phyloP scores from a whole-genome alignment of 345 rosid species.

The Nephelium lappaceum region DNA sequence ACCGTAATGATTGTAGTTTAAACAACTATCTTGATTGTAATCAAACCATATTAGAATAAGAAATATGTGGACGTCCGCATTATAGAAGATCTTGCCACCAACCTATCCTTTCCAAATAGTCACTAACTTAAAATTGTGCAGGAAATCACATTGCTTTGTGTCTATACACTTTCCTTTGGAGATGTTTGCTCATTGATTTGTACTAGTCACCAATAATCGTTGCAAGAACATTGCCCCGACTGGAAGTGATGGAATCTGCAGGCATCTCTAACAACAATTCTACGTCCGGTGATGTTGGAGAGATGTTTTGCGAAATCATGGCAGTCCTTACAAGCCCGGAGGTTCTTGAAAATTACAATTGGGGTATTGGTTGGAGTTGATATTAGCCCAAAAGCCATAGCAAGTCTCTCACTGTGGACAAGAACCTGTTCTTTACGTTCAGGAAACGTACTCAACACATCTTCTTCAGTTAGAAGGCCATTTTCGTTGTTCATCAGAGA shows the following conservation, averaged over 20 bases:
- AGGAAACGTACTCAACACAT: conserved; percentile 39
- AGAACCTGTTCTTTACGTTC: conserved; percentile 62
- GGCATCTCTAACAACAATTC: conserved; percentile 62
- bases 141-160: background rate
- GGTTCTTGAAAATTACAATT: conserved; percentile 70
- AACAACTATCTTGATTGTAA: too few species aligned
- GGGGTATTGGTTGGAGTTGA: conserved; percentile 47
- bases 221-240: conserved; percentile 69
- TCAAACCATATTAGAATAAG: too few species aligned
- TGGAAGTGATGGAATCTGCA: conserved; percentile 75
- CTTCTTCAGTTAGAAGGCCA: conserved; percentile 39
- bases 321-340: conserved; percentile 69
- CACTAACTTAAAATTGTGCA: background rate
- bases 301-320: conserved; percentile 76
- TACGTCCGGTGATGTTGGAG: conserved; percentile 48
- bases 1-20: too few species aligned
- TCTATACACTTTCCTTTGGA: too few species aligned
- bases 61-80: too few species aligned
- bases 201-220: conserved; percentile 64
- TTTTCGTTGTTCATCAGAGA: conserved; percentile 20
- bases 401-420: conserved; percentile 80
- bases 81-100: too few species aligned
- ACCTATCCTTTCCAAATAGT: too few species aligned
- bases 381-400: conserved; percentile 70
- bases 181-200: background rate